Base-by-base conservation (phyloP, 169 alveolate genomes). In the Babesia bigemina region DNA sequence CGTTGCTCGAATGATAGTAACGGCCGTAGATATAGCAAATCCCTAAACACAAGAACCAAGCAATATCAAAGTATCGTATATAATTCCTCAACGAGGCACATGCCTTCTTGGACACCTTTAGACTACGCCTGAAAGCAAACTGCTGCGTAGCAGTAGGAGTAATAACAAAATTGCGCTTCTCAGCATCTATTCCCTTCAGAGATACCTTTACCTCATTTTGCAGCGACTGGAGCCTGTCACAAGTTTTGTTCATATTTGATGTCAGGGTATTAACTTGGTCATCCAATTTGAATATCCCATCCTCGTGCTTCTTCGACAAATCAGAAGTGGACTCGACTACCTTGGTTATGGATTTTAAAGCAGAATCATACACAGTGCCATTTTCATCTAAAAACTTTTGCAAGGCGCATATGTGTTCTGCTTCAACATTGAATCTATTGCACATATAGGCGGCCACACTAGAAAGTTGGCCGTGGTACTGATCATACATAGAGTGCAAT, bases 161-260 rank as follows among this genome's bases (percentile, higher is more conserved):
- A 11, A 50, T n/a, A 7, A 29, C 28, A 7, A 45, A 14, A 21
- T n/a, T 49, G 28, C 62, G 42, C 33, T 65, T 65, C 28, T 65
- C 74, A 0, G 74, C 74, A 50, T 44, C 74, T 1, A 65, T 4
- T 0, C 74, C 74, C 17, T 19, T 44, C 47, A 65, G 0, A 44
- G 61, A 65, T 33, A 45, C 45, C 16, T 0, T 49, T 4, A 49
- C 24, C 47, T 21, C 52, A 24, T 10, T 12, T 26, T 65, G 36
- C 61, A 65, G 9, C n/a, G 24, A 17, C 17, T 42, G 13, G 2
- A 22, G 44, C 36, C 74, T 45, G 19, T 47, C 59, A 26, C 58
- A 24, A 1, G 62, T 24, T 21, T 11, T 9, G 19, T 65, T 65
- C 4, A 22, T 2, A 28, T 29, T 24, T 14, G 45, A 12, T 0